Base-by-base conservation (phyloP, 2,329 filamentous ascomycete species). In the Decorospora gaudefroyi region DNA sequence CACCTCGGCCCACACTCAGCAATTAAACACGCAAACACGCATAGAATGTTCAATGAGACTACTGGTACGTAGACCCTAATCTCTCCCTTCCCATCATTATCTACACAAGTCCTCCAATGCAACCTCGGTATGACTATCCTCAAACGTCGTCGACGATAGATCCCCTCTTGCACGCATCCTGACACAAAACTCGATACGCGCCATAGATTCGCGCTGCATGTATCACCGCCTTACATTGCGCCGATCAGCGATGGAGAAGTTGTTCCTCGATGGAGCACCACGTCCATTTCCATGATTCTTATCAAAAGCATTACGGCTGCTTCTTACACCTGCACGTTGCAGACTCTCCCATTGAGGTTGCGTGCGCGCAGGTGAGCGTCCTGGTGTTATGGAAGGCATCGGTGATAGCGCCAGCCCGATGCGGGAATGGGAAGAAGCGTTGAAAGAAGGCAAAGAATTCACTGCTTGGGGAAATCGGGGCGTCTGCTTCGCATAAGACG, bases 151-250 rank as follows among this genome's bases (percentile, higher is more conserved):
- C n/a, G n/a, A n/a, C n/a, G n/a, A n/a, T n/a, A n/a, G n/a, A n/a
- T n/a, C n/a, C n/a, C n/a, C n/a, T n/a, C n/a, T n/a, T n/a, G n/a
- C n/a, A n/a, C n/a, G n/a, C n/a, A n/a, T n/a, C n/a, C n/a, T n/a
- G n/a, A n/a, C n/a, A n/a, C n/a, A n/a, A n/a, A n/a, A n/a, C n/a
- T n/a, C n/a, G n/a, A n/a, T n/a, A n/a, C n/a, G n/a, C n/a, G n/a
- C n/a, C n/a, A n/a, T n/a, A n/a, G n/a, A n/a, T n/a, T n/a, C n/a
- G n/a, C n/a, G n/a, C n/a, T n/a, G n/a, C n/a, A n/a, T n/a, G n/a
- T n/a, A n/a, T 46, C 46, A 65, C n/a, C 59, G 51, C 22, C 44
- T 44, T 18, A 63, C 41, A 30, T 42, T 59, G n/a, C 61, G 59
- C 16, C 59, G 49, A 21, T 51, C 46, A 18, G 44, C 27, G 29